These are phyloP conservation scores for Mycena sanguinolenta DNA, from an alignment of 768 basidiomycete genomes.

Conservation along the genomic window DNA sequence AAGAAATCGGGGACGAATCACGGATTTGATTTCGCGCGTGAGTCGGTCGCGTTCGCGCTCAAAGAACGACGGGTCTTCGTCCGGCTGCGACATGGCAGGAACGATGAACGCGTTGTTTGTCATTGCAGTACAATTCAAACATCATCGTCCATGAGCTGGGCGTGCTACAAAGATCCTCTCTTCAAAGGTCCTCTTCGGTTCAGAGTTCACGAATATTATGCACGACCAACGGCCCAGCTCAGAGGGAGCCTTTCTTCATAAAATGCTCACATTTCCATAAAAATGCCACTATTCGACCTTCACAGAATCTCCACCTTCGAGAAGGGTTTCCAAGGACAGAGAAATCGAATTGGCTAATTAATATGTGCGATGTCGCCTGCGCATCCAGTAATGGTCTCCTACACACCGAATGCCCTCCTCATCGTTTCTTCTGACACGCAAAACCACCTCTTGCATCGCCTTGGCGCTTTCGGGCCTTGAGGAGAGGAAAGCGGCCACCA, in stretches of 20 bases:
- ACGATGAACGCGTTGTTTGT: conserved; percentile 15
- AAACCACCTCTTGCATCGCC: conserved; percentile 40
- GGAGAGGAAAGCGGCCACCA: conserved; percentile 38
- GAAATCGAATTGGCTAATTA: not conserved
- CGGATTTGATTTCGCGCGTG: conserved; percentile 79
- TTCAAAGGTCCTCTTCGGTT: too few species aligned
- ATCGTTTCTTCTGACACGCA: conserved; percentile 34
- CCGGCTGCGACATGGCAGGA: conserved; percentile 33
- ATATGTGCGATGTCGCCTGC: conserved; percentile 28
- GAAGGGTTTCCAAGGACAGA: too few species aligned
- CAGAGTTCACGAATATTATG: too few species aligned
- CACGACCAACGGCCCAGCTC: too few species aligned
- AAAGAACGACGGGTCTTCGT: conserved; percentile 75
- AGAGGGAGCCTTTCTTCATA: too few species aligned
- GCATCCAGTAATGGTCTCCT: conserved; percentile 1
- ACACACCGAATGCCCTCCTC: conserved; percentile 9
- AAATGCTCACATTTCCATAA: too few species aligned
- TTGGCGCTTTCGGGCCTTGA: conserved; percentile 39
- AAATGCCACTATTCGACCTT: too few species aligned
- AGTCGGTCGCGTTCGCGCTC: conserved; percentile 85
- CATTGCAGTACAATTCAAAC: not conserved
- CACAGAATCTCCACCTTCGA: too few species aligned
- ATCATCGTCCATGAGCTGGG: too few species aligned
- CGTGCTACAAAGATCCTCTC: too few species aligned
- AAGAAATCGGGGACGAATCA: conserved; percentile 48